Base-by-base conservation (phyloP, 495 filamentous ascomycete species). In the Trypethelium eluteriae region DNA sequence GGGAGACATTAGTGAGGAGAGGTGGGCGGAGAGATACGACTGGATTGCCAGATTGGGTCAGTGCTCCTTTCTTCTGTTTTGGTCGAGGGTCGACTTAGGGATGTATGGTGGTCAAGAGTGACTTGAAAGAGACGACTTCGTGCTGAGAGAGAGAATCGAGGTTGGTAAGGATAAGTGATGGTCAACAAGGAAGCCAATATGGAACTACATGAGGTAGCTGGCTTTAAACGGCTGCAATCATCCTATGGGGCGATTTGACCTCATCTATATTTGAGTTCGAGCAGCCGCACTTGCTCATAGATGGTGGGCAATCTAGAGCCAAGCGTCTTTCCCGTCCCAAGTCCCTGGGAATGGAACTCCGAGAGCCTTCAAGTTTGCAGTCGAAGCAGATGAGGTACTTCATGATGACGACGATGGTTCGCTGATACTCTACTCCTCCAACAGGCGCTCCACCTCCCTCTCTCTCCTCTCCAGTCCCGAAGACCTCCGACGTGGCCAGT, bases 31-130 rank as follows among this genome's bases (percentile, higher is more conserved):
- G 73, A 86, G 91, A 50, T 98, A 89, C 74, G 84, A 91, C 66
- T 96, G 88, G 87, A 93, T 98, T 81, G 53, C 14, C 1, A 81
- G 81, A 41, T 82, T 81, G 61, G 86, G 89, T 66, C 88, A 87
- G 65, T 89, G 88, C 68, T 86, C 87, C 70, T 98, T 98, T 77
- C 96, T 90, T 71, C 77, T 95, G 64, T 79, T 96, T 36, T 90
- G 90, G 57, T 72, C 44, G 53, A 14, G 14, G 90, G 57, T 72
- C 44, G 53, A 14, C 1, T 2, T 18, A 36, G 53, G 7, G 2
- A 14, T 7, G 2, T 35, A 32, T 9, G 4, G 3, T 3, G 25
- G 36, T 34, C 7, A 6, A 59, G 36, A 7, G 32, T 18, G 32
- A 59, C 10, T 4, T 7, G 3, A 36, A 9, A 32, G 14, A 36